These are phyloP conservation scores for Cystofilobasidium macerans DNA, from an alignment of 768 basidiomycete species.

Conservation along the genomic window DNA sequence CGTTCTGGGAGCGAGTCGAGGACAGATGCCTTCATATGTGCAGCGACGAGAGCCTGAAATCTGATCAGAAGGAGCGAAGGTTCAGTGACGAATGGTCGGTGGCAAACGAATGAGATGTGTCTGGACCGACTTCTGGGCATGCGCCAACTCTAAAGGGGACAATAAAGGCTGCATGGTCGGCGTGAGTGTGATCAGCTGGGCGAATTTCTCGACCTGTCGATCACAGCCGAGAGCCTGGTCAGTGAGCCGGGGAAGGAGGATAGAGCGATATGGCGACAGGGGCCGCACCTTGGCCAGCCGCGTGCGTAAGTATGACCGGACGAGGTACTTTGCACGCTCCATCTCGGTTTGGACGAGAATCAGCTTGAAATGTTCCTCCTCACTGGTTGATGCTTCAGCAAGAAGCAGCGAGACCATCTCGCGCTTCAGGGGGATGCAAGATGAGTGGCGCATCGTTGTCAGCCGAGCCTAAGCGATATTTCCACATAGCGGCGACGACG, in stretches of 20 bases:
- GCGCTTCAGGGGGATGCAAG: constrained; percentile 45
- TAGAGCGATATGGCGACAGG: not conserved
- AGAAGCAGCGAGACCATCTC: constrained; percentile 63
- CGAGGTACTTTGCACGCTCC: constrained; percentile 84
- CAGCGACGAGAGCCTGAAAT: constrained; percentile 62
- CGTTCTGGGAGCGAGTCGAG: constrained; percentile 68
- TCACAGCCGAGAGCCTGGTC: not conserved
- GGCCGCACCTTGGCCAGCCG: constrained; percentile 65
- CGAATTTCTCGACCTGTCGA: constrained; percentile 75
- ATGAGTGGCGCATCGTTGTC: not conserved
- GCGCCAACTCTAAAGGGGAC: constrained; percentile 65
- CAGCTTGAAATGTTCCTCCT: constrained; percentile 86
- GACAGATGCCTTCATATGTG: constrained; percentile 67
- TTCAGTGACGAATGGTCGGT: constrained; percentile 1
- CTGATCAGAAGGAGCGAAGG: constrained; percentile 39
- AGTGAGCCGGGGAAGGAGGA: constrained; percentile 5
- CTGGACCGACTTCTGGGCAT: constrained; percentile 56
- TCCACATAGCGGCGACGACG: too few relatives aligned
- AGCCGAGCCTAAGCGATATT: too few relatives aligned
- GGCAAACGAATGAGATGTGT: too few relatives aligned
- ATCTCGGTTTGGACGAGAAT: constrained; percentile 90
- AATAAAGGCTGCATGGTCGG: constrained; percentile 64
- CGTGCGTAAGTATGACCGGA: constrained; percentile 77
- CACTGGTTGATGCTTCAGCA: constrained; percentile 69
- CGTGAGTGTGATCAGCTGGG: constrained; percentile 62